phyloP scores from a whole-genome alignment of 2,329 filamentous ascomycete species.

The Paradendryphiella salina region DNA sequence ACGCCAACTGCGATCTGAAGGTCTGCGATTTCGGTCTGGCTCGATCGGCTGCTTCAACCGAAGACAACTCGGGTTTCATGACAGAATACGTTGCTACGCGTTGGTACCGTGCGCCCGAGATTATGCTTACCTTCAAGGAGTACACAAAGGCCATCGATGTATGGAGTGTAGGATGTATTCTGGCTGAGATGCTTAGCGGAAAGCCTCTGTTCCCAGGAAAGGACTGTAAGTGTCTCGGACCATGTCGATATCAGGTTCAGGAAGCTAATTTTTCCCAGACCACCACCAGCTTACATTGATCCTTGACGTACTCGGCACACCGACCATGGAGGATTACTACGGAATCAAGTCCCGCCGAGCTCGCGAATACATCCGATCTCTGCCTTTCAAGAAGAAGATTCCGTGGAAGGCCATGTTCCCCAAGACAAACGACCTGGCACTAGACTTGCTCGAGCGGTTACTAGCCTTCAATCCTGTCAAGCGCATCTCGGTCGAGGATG shows the following conservation, averaged over 20 bases:
- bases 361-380: conserved; percentile 94
- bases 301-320: conserved; percentile 93
- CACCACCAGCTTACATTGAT: conserved; percentile 98
- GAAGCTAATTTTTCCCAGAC: conserved; percentile 57
- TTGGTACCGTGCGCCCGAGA: conserved; percentile 98
- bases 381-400: conserved; percentile 99
- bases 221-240: conserved; percentile 69
- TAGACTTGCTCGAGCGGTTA: conserved; percentile 93
- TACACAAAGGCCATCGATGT: conserved; percentile 99
- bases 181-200: conserved; percentile 98
- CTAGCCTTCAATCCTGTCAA: conserved; percentile 98
- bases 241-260: conserved; percentile 1
- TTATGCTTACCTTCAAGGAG: conserved; percentile 99
- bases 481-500: conserved; percentile 97
- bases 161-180: conserved; percentile 97
- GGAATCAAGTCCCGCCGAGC: conserved; percentile 98
- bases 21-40: conserved; percentile 98
- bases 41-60: conserved; percentile 91
- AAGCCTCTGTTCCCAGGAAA: conserved; percentile 98
- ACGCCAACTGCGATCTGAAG: conserved; percentile 98
- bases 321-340: conserved; percentile 99
- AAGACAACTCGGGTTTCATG: conserved; percentile 99
- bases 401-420: conserved; percentile 96
- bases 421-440: conserved; percentile 95
- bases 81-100: conserved; percentile 99